A percentile compares a stretch with the other conserved stretches of the same genome.
phyloP scores from a whole-genome alignment of 1,284 basidiomycete genomes.

The Fomitopsis pinicola region DNA sequence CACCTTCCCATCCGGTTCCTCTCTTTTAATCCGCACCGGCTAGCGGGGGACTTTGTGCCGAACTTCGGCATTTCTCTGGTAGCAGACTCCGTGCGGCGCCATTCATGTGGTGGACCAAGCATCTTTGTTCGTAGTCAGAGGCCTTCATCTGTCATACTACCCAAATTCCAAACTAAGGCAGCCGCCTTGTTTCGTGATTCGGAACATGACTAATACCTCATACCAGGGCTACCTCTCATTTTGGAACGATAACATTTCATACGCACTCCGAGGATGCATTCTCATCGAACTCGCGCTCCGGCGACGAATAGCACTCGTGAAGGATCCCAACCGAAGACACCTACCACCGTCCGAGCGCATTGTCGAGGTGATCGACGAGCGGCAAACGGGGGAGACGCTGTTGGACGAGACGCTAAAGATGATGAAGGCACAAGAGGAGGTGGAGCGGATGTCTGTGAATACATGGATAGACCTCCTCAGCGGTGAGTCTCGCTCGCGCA shows the following conservation, averaged over 20 bases:
- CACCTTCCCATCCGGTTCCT: too few relatives aligned
- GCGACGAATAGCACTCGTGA: slow-evolving; percentile 83
- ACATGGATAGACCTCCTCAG: slow-evolving; percentile 92
- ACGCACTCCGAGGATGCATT: slow-evolving; percentile 92
- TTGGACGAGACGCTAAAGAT: slow-evolving; percentile 94
- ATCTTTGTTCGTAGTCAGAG: too few relatives aligned
- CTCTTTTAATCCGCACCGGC: too few relatives aligned
- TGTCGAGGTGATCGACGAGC: slow-evolving; percentile 87
- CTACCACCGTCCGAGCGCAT: slow-evolving; percentile 78
- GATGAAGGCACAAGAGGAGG: slow-evolving; percentile 70
- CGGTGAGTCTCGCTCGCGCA: slow-evolving; percentile 48
- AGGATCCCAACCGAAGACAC: slow-evolving; percentile 77
- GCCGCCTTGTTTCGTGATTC: too few relatives aligned
- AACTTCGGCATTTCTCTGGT: too few relatives aligned
- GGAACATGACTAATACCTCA: background rate
- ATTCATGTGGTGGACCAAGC: too few relatives aligned
- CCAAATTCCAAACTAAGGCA: too few relatives aligned
- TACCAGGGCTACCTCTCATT: slow-evolving; percentile 87
- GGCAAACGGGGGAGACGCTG: slow-evolving; percentile 91
- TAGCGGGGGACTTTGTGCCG: too few relatives aligned
- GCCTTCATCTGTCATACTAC: too few relatives aligned
- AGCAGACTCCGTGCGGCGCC: too few relatives aligned
- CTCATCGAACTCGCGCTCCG: slow-evolving; percentile 91
- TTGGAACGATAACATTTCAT: slow-evolving; percentile 98
- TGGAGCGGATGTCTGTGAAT: slow-evolving; percentile 83